phyloP scores from a whole-genome alignment of 2,329 filamentous ascomycete species.

The Diaporthe sp. region DNA sequence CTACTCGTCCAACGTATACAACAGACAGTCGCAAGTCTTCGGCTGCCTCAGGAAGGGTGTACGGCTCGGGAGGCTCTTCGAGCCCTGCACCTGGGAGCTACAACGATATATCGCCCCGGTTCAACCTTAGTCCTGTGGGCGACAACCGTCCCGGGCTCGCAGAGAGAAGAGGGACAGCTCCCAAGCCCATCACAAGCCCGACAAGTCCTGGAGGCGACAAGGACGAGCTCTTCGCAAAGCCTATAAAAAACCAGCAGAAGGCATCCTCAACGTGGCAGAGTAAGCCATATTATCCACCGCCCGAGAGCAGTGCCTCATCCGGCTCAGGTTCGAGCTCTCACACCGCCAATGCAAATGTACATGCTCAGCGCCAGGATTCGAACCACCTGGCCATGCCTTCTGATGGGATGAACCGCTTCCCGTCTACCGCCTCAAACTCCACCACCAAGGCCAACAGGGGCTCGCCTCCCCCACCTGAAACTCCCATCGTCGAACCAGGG shows the following conservation, averaged over 20 bases:
- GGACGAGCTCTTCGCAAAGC: constrained; percentile 83
- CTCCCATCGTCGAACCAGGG: constrained; percentile 82
- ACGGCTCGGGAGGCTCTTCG: constrained; percentile 50
- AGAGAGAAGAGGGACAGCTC: constrained; percentile 84
- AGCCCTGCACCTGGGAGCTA: constrained; percentile 55
- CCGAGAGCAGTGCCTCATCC: constrained; percentile 54
- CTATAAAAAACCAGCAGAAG: constrained; percentile 61
- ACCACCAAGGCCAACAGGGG: constrained; percentile 93
- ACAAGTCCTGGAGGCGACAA: constrained; percentile 82
- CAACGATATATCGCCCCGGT: constrained; percentile 66
- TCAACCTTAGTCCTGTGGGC: constrained; percentile 68
- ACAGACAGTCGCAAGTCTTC: constrained; percentile 55
- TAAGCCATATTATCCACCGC: constrained; percentile 73
- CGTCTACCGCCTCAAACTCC: constrained; percentile 91
- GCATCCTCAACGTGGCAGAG: constrained; percentile 64
- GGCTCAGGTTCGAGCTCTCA: constrained; percentile 42
- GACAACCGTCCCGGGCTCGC: constrained; percentile 76
- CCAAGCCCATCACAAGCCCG: constrained; percentile 87
- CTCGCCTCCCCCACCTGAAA: constrained; percentile 95
- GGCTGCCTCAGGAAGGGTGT: constrained; percentile 49
- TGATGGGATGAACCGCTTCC: constrained; percentile 72
- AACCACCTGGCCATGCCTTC: constrained; percentile 56
- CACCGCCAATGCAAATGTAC: constrained; percentile 47
- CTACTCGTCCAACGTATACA: constrained; percentile 58
- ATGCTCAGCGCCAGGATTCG: constrained; percentile 40